Percentiles rank a stretch among this genome's conserved stretches.
phyloP scores from a whole-genome alignment of 2,329 filamentous ascomycete genomes.

The Zelopaecilomyces penicillatus region DNA sequence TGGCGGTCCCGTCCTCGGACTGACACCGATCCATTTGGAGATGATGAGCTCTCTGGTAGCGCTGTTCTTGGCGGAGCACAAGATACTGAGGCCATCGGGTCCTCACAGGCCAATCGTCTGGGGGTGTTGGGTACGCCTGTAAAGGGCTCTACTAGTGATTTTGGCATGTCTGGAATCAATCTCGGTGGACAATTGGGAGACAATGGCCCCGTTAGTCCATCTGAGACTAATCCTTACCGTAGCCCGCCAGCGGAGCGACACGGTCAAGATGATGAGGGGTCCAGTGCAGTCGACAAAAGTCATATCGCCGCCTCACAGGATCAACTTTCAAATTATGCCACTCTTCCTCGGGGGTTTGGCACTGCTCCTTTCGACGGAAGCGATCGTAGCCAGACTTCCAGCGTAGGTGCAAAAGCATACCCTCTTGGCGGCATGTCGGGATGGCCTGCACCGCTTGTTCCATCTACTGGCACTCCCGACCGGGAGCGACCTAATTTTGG shows the following conservation, averaged over 20 bases:
- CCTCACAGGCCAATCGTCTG: constrained; percentile 23
- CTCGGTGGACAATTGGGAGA: constrained; percentile 48
- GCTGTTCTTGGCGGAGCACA: constrained; percentile 68
- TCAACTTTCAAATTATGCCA: constrained; percentile 43
- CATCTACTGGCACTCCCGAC: constrained; percentile 60
- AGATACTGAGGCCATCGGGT: constrained; percentile 47
- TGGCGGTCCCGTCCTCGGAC: constrained; percentile 57
- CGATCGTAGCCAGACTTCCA: constrained; percentile 89
- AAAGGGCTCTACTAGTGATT: constrained; percentile 48
- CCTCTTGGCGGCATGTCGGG: constrained; percentile 54
- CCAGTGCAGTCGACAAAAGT: constrained; percentile 37
- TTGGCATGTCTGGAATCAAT: constrained; percentile 54
- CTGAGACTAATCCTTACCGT: constrained; percentile 92
- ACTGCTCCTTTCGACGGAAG: constrained; percentile 56
- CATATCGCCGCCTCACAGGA: constrained; percentile 35
- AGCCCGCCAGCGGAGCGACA: constrained; percentile 76
- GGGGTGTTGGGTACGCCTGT: constrained; percentile 45
- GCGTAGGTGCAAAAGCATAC: constrained; percentile 71
- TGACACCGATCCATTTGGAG: constrained; percentile 66
- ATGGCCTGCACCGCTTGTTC: constrained; percentile 47
- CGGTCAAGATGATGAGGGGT: constrained; percentile 53
- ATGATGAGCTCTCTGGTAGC: constrained; percentile 56
- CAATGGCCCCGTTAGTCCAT: constrained; percentile 76
- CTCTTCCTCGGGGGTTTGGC: constrained; percentile 43
- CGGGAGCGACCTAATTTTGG: constrained; percentile 50